Evolutionary conservation across 1,139 yeast species (phyloP).

Genomic region (Eremothecium cymbalariae): DNA sequence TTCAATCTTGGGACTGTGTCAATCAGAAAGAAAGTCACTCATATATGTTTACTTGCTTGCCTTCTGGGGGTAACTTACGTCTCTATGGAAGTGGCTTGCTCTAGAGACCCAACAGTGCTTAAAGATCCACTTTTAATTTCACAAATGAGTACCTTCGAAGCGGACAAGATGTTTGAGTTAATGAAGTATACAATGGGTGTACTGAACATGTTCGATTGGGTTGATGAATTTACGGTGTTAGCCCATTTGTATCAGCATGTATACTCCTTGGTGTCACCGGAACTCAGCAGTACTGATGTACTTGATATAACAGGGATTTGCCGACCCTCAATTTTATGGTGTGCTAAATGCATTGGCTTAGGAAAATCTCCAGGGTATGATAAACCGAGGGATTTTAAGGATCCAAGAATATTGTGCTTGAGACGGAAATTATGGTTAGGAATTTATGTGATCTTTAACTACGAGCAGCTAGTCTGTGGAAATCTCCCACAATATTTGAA

Average conservation of each 20-base stretch:
- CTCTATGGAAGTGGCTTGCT: constrained; percentile 3
- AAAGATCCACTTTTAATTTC: not conserved
- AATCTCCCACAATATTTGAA: constrained; percentile 2
- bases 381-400: not conserved
- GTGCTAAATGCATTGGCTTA: not conserved
- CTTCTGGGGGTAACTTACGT: constrained; percentile 5
- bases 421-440: constrained; percentile 17
- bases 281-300: not conserved
- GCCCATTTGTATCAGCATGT: constrained; percentile 1
- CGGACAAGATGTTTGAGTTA: not conserved
- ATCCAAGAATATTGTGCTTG: constrained; percentile 19
- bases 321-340: constrained; percentile 1
- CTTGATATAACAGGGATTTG: not conserved
- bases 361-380: constrained; percentile 2
- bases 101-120: not conserved
- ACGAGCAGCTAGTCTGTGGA: constrained; percentile 5
- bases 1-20: constrained; percentile 5
- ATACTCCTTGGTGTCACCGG: constrained; percentile 2
- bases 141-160: not conserved
- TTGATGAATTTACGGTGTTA: constrained; percentile 2
- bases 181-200: not conserved
- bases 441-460: constrained; percentile 1
- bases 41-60: constrained; percentile 6
- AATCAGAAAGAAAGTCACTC: constrained; percentile 6
- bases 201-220: constrained; percentile 2